Base-by-base conservation (phyloP, 441 rosid species). In the Macaranga tanarius region DNA sequence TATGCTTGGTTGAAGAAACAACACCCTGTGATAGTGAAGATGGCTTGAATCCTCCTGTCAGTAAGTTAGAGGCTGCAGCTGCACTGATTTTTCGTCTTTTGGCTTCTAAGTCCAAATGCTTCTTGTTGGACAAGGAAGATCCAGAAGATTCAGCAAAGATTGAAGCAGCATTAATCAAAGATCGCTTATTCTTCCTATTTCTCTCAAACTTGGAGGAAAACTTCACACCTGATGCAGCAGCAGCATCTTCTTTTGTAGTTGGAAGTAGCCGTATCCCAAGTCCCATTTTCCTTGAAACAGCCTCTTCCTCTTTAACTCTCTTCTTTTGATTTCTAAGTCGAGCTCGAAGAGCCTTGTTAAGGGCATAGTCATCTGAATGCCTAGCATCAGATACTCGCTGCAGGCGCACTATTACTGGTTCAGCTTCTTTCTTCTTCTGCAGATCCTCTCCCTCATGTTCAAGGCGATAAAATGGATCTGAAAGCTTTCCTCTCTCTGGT, bases 371-470 rank as follows among this genome's bases (percentile, higher is more conserved):
- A 72, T 95, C 96, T 60, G 91, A 87, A 76, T 90, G 96, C 77
- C 93, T 82, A 60, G 88, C 83, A 79, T 92, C 97, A 45, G 93
- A 95, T 71, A 81, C 85, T 64, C 89, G 86, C 71, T 90, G 99
- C 75, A 93, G 93, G 5, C 88, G 87, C 66, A 95, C 92, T 51
- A 95, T 77, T 38, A 87, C 83, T 4, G 98, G 99, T 71, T 91
- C 98, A 48, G 97, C 95, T 79, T 90, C 94, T 86, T 90, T 95
- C 86, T 95, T 95, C 90, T 95, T 95, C 83, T 83, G 83, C 79
- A 95, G 81, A 81, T 95, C 99, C 69, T 83, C 92, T 79, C 86
- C 99, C 75, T 93, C 92, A 79, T 93, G 97, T 75, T 95, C 97
- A 79, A 93, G 86, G 22, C 89, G 92, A 79, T 92, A 93, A 86